Evolutionary conservation across 2,329 filamentous ascomycete species (phyloP).

Genomic region (Beauveria asiatica): DNA sequence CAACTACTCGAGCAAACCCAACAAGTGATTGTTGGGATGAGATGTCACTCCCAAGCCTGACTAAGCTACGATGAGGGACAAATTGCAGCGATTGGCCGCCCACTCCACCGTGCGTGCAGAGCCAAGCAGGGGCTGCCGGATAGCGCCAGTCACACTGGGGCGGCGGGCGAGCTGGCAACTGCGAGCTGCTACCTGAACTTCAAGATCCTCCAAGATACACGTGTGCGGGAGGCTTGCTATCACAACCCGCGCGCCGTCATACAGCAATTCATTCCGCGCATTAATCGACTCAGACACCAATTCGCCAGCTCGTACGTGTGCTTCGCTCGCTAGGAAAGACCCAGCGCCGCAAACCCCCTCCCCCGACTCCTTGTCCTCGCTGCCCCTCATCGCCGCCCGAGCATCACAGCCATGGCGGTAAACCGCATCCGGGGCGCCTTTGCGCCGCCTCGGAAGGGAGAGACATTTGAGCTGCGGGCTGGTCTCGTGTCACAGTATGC

Average conservation of each 20-base stretch:
- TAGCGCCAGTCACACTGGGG: slow-evolving; percentile 6
- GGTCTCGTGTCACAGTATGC: slow-evolving; percentile 98
- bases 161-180: not conserved
- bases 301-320: not conserved
- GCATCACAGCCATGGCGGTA: slow-evolving; percentile 64
- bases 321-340: not conserved
- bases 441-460: slow-evolving; percentile 85
- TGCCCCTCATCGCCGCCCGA: slow-evolving; percentile 19
- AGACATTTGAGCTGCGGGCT: slow-evolving; percentile 94
- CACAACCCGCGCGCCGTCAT: not conserved
- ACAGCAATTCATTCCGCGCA: not conserved
- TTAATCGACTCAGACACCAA: not conserved
- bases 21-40: not conserved
- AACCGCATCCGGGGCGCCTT: slow-evolving; percentile 94
- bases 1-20: not conserved
- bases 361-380: slow-evolving; percentile 8
- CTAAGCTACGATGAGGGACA: slow-evolving; percentile 2
- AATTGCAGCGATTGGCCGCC: not conserved
- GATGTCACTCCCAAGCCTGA: slow-evolving; percentile 1
- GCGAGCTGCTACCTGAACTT: slow-evolving; percentile 1
- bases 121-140: slow-evolving; percentile 2
- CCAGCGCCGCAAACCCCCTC: not conserved
- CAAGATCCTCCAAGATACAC: slow-evolving; percentile 8
- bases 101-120: slow-evolving; percentile 1
- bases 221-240: slow-evolving; percentile 7